Percentiles rank a stretch among this genome's conserved stretches.
phyloP scores from a whole-genome alignment of 352 stramenopile genomes.

The Aphanomyces stellatus region DNA sequence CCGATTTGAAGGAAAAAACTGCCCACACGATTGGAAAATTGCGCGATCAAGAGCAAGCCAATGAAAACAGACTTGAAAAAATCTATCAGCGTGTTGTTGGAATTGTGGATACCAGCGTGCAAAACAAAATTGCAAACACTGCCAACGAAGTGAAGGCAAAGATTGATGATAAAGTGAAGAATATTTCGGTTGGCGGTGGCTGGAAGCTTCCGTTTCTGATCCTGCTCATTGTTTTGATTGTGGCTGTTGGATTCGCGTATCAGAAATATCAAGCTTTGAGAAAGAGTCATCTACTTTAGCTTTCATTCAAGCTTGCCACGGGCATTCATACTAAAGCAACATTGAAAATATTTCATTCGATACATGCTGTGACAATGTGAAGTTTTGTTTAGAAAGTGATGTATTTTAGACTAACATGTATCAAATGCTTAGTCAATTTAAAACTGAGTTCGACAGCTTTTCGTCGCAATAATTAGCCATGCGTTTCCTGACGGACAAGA shows the following conservation, averaged over 20 bases:
- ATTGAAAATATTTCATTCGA: no score
- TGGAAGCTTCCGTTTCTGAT: constrained; percentile 79
- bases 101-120: constrained; percentile 53
- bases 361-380: no score
- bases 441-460: no score
- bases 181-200: constrained; percentile 38
- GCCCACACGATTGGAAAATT: constrained; percentile 68
- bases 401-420: no score
- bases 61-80: constrained; percentile 59
- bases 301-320: no score
- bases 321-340: no score
- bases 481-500: no score
- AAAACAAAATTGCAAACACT: constrained; percentile 48
- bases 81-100: constrained; percentile 55
- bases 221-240: constrained; percentile 47
- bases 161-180: constrained; percentile 67
- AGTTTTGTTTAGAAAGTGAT: no score
- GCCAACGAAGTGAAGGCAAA: constrained; percentile 58
- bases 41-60: constrained; percentile 62
- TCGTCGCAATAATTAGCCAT: no score
- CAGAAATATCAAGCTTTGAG: constrained; percentile 80
- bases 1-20: constrained; percentile 82
- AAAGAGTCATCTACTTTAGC: constrained; percentile 82
- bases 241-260: constrained; percentile 46
- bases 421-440: no score